phyloP scores from a whole-genome alignment of 2,329 filamentous ascomycete species.

The Aspergillus nomiae region DNA sequence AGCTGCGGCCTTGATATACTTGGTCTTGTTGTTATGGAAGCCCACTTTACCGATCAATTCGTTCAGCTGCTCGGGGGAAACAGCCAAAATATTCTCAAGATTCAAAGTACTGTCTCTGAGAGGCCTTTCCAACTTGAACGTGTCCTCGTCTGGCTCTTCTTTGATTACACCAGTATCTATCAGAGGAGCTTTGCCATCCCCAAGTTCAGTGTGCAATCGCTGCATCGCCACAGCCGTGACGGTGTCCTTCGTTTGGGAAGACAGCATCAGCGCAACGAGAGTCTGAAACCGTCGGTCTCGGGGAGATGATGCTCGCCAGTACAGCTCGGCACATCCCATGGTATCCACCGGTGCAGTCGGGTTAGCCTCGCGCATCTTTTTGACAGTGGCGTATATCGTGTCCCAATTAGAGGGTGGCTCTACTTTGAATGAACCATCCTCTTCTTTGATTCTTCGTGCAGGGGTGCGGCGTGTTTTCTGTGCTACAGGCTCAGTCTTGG shows the following conservation, averaged over 20 bases:
- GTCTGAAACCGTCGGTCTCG: conserved; percentile 78
- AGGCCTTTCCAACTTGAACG: conserved; percentile 26
- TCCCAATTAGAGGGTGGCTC: conserved; percentile 80
- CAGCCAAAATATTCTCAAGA: conserved; percentile 74
- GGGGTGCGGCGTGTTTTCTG: conserved; percentile 40
- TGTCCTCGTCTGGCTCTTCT: conserved; percentile 24
- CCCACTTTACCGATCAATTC: conserved; percentile 80
- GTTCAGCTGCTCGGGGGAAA: conserved; percentile 68
- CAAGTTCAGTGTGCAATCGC: conserved; percentile 73
- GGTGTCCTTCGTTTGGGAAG: conserved; percentile 90
- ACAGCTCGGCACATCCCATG: conserved; percentile 77
- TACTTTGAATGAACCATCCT: conserved; percentile 38
- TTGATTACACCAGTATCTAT: conserved; percentile 16
- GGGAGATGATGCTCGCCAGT: conserved; percentile 45
- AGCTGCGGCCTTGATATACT: conserved; percentile 75
- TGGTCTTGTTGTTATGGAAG: conserved; percentile 94
- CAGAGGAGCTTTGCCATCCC: conserved; percentile 24
- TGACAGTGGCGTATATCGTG: conserved; percentile 74
- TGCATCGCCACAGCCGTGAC: conserved; percentile 83
- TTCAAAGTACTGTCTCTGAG: conserved; percentile 58
- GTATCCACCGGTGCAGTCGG: conserved; percentile 84
- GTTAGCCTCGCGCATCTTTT: conserved; percentile 73
- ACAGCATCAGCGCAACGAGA: conserved; percentile 84
- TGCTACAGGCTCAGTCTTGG: conserved; percentile 31
- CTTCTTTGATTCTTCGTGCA: conserved; percentile 42